Base-by-base conservation (phyloP, 306 rosid genomes). In the Echinosophora koreensis region DNA sequence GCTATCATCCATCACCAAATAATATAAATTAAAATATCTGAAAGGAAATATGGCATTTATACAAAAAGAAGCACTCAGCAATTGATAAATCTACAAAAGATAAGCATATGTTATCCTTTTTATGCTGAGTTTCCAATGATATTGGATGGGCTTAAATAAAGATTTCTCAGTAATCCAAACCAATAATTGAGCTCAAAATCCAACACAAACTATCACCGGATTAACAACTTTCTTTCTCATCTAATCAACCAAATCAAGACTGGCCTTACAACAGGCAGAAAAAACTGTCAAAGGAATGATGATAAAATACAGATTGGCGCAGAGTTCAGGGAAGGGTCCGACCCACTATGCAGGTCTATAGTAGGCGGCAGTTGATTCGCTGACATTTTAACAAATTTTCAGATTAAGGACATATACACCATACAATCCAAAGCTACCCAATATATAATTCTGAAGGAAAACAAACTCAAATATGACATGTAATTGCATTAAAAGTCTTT, bases 211-310 rank as follows among this genome's bases (percentile, higher is more conserved):
- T 32, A 54, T n/a, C 7, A 55, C 5, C 9, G 27, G 58, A 51
- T 51, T 41, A 63, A 41, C 10, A 54, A 10, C 2, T 54, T 22
- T 39, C 10, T 41, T 65, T 27, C 46, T n/a, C 49, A 39, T 37
- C 51, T 63, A 58, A 74, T 58, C 79, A 66, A 80, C 72, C 42
- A 62, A 73, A 79, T 51, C 6, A 66, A 13, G 73, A 14, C 41
- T 28, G 34, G 37, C 4, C 8, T 46, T 13, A 28, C 12, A 71
- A 30, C 50, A 39, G 5, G 60, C 39, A 39, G 32, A 30, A 52
- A 12, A 54, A 39, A 41, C 58, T 4, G 37, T 52, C 13, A 71
- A 50, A 32, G 7, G 32, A 61, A 59, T 70, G 69, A 16, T 72
- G 39, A 28, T 18, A 4, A 39, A 61, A 27, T 51, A 71, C 7